These are phyloP conservation scores for Gentiana macrophylla DNA, from an alignment of 257 asterid genomes.

Conservation along the genomic window DNA sequence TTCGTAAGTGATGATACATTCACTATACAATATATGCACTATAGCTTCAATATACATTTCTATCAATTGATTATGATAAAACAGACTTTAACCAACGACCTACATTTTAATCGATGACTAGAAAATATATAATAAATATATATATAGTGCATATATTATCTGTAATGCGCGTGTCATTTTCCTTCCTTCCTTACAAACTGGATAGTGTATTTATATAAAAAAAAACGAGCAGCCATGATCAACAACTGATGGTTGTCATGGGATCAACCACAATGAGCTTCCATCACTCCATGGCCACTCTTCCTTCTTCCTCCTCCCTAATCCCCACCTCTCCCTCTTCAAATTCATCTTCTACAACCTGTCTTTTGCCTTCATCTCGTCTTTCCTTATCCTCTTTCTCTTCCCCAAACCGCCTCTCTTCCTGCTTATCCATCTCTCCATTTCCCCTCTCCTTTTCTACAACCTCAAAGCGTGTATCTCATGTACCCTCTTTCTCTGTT, in stretches of 20 bases:
- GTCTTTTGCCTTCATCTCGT: conserved; percentile 30
- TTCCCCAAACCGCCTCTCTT: conserved; percentile 30
- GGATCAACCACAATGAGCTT: conserved; percentile 7
- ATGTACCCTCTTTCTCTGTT: conserved; percentile 30
- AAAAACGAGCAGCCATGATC: neutral
- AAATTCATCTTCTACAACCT: conserved; percentile 32
- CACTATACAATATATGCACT: no score
- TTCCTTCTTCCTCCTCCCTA: conserved; percentile 43
- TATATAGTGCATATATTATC: no score
- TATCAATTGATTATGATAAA: no score
- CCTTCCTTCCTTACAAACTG: no score
- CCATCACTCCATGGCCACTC: conserved; percentile 50
- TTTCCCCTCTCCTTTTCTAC: conserved; percentile 22
- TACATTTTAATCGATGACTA: no score
- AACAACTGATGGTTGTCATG: conserved; percentile 16
- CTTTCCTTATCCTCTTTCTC: conserved; percentile 24
- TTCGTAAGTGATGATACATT: no score
- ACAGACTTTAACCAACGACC: no score
- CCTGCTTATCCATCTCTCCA: conserved; percentile 51
- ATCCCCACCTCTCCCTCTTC: conserved; percentile 26
- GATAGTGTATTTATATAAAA: no score
- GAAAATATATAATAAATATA: no score
- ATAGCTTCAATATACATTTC: no score
- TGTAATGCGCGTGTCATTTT: no score
- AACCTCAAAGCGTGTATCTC: conserved; percentile 19